A percentile compares a stretch with the other conserved stretches of the same genome.
Evolutionary conservation across 2,329 filamentous ascomycete species (phyloP).

Genomic region (Lachnum nothofagi): DNA sequence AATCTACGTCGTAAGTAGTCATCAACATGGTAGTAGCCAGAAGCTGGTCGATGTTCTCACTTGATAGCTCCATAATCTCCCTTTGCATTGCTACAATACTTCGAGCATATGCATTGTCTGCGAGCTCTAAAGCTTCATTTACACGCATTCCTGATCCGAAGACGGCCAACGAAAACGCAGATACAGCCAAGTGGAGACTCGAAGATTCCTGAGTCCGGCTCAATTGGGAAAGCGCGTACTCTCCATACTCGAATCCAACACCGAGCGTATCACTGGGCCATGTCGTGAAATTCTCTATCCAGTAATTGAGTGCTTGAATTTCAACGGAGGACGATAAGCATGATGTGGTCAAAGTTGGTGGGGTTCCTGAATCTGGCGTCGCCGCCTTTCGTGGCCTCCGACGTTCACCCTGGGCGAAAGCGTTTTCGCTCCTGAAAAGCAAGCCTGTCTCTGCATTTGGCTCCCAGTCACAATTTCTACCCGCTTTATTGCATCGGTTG

Average conservation of each 20-base stretch:
- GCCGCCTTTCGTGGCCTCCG: constrained; percentile 19
- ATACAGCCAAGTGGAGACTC: constrained; percentile 22
- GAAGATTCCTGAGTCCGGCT: constrained; percentile 11
- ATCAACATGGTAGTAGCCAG: constrained; percentile 25
- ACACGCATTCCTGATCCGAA: constrained; percentile 19
- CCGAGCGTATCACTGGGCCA: constrained; percentile 19
- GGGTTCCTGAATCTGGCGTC: too few relatives aligned
- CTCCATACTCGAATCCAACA: constrained; percentile 22
- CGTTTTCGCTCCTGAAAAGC: constrained; percentile 24
- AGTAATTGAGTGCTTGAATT: constrained; percentile 24
- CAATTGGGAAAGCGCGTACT: constrained; percentile 17
- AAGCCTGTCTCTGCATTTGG: constrained; percentile 13
- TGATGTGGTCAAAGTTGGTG: too few relatives aligned
- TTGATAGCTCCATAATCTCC: constrained; percentile 16
- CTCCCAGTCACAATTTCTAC: constrained; percentile 21
- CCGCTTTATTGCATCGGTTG: constrained; percentile 21
- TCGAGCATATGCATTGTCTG: constrained; percentile 11
- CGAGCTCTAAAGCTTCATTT: constrained; percentile 9
- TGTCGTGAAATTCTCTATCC: constrained; percentile 18
- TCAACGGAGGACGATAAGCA: constrained; percentile 9
- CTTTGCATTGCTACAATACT: constrained; percentile 14
- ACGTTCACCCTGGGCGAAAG: constrained; percentile 22
- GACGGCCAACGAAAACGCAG: constrained; percentile 22
- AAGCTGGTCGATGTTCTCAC: constrained; percentile 22
- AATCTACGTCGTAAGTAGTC: constrained; percentile 21